A percentile compares a stretch with the other conserved stretches of the same genome.
Evolutionary conservation across 768 basidiomycete species (phyloP).

Genomic region (Mrakia blollopis): DNA sequence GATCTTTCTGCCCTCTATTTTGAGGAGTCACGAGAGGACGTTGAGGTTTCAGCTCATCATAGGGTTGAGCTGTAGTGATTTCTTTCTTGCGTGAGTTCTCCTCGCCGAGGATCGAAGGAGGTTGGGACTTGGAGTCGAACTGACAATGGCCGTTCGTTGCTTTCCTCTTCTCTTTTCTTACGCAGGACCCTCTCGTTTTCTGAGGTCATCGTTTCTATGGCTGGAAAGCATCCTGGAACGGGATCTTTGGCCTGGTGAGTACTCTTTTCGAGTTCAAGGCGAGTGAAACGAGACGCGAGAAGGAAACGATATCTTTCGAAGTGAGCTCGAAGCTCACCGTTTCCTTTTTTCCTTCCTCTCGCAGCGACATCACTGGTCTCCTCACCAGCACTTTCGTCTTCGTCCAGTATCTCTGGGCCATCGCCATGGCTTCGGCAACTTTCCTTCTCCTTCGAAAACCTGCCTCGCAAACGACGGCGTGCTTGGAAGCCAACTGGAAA

Average conservation of each 20-base stretch:
- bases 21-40: neutral
- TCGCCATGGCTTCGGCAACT: neutral
- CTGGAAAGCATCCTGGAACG: neutral
- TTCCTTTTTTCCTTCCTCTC: neutral
- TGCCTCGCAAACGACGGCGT: neutral
- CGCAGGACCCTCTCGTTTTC: neutral
- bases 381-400: constrained; percentile 1
- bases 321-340: neutral
- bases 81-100: neutral
- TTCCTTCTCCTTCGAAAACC: neutral
- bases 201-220: neutral
- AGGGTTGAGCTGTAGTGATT: constrained; percentile 1
- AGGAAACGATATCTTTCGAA: too few relatives aligned
- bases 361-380: constrained; percentile 5
- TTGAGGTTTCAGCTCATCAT: neutral
- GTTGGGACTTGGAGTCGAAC: neutral
- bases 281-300: neutral
- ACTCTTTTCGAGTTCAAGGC: neutral
- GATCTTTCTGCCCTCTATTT: neutral
- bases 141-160: neutral
- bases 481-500: neutral
- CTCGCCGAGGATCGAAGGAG: neutral
- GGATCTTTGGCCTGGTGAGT: neutral
- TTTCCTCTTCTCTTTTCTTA: neutral
- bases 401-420: neutral